A percentile compares a stretch with the other conserved stretches of the same genome.
These are phyloP conservation scores for Leptosphaerulina australis DNA, from an alignment of 2,329 filamentous ascomycete genomes.

Conservation along the genomic window DNA sequence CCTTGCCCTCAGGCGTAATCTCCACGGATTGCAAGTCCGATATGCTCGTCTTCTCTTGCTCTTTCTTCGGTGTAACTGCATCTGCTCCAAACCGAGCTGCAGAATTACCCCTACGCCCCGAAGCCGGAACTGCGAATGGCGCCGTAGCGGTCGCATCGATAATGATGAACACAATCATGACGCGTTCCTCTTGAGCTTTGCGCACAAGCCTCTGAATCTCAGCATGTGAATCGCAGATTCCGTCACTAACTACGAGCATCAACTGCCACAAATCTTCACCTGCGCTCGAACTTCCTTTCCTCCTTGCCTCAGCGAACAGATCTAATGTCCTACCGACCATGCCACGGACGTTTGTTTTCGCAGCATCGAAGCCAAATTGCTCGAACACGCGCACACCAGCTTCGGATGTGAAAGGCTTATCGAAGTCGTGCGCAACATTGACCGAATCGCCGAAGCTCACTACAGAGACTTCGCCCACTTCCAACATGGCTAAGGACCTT, in stretches of 20 bases:
- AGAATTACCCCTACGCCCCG: constrained; percentile 4
- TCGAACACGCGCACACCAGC: constrained; percentile 84
- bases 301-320: constrained; percentile 77
- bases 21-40: constrained; percentile 86
- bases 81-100: constrained; percentile 14
- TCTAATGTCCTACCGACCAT: constrained; percentile 79
- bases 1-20: constrained; percentile 72
- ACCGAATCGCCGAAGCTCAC: constrained; percentile 86
- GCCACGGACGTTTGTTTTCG: constrained; percentile 81
- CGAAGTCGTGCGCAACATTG: constrained; percentile 84
- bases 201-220: constrained; percentile 80
- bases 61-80: constrained; percentile 38
- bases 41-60: constrained; percentile 69
- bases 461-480: constrained; percentile 91
- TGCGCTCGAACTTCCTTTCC: constrained; percentile 57
- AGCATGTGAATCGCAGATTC: constrained; percentile 88
- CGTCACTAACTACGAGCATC: constrained; percentile 90
- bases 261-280: constrained; percentile 89
- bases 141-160: constrained; percentile 67
- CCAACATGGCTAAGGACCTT: constrained; percentile 85
- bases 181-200: constrained; percentile 87
- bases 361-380: constrained; percentile 83
- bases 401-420: constrained; percentile 78
- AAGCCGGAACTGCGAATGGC: constrained; percentile 10
- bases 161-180: constrained; percentile 98